Base-by-base conservation (phyloP, 2,329 filamentous ascomycete genomes). In the Xenoacremonium recifei region DNA sequence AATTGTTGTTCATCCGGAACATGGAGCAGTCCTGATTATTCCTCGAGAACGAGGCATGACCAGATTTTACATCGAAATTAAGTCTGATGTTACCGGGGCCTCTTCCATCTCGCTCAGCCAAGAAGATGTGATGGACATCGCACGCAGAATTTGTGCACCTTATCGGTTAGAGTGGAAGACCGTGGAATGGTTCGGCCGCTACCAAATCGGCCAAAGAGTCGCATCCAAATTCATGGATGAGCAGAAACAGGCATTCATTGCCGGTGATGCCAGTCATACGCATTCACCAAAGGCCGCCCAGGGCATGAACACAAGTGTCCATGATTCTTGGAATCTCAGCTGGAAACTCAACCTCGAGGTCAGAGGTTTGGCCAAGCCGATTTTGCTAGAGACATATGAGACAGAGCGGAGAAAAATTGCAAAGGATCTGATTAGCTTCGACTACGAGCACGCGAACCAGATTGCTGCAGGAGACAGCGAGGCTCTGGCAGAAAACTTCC, bases 11-110 rank as follows among this genome's bases (percentile, higher is more conserved):
- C 83, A 80, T 2, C 78, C 86, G 43, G 71, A 77, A 41, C 71
- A 79, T 29, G 84, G 84, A 4, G 84, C 83, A 0, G 79, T 87
- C 27, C 71, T 88, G 17, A 84, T 85, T 59, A 84, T 87, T 39
- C 85, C 84, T 3, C 77, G 84, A 20, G 84, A 88, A 61, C 73
- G 82, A 33, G 84, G 84, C 54, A 80, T 87, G 75, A 87, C 84
- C 0, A 76, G 84, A 29, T 69, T 79, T 52, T 79, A 78, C 53
- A 76, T 78, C 44, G 75, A 79, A 60, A 69, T 78, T 45, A 77
- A 77, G 59, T 64, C 69, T 13, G 58, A 50, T 15, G 47, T 43
- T 10, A 68, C 67, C 46, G 11, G 16, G 6, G 16, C 16, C 15
- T 9, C 6, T 19, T 18, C 32, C 5, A 18, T 20, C 20, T 57